Percentiles rank a stretch among this genome's conserved stretches.
Conservation (phyloP, 768 basidiomycete species). For the Austroboletus festivus region DNA sequence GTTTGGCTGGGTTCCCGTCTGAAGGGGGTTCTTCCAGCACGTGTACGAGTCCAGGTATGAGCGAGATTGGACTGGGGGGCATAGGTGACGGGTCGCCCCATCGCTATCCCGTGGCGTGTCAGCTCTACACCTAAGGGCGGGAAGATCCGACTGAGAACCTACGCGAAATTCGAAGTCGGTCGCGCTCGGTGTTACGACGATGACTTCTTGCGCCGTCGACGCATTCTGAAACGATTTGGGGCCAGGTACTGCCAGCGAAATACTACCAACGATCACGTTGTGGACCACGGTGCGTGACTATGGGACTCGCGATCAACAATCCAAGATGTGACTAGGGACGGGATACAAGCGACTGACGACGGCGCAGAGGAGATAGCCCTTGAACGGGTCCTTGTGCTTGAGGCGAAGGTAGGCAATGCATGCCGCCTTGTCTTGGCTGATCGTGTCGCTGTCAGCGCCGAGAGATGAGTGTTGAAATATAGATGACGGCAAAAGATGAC, state of each 20-base stretch:
- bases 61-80: constrained; percentile 46
- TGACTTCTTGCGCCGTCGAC: constrained; percentile 80
- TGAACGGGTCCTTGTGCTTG: constrained; percentile 74
- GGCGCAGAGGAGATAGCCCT: constrained; percentile 71
- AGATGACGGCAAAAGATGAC: background rate
- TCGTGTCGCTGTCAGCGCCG: constrained; percentile 55
- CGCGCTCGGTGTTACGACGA: constrained; percentile 62
- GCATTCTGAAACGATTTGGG: constrained; percentile 77
- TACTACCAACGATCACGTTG: constrained; percentile 72
- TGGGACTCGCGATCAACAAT: constrained; percentile 1
- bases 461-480: background rate
- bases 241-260: constrained; percentile 73
- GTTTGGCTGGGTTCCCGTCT: constrained; percentile 4
- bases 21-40: constrained; percentile 6
- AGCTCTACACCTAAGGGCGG: background rate
- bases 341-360: constrained; percentile 49
- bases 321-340: background rate
- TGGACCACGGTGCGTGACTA: constrained; percentile 67
- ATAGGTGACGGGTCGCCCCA: constrained; percentile 70
- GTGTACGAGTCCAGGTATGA: constrained; percentile 20
- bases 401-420: constrained; percentile 75
- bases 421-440: constrained; percentile 75
- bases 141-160: constrained; percentile 20
- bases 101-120: constrained; percentile 39
- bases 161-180: constrained; percentile 54